phyloP scores from a whole-genome alignment of 2,329 filamentous ascomycete species.

The Fusarium hainanense region DNA sequence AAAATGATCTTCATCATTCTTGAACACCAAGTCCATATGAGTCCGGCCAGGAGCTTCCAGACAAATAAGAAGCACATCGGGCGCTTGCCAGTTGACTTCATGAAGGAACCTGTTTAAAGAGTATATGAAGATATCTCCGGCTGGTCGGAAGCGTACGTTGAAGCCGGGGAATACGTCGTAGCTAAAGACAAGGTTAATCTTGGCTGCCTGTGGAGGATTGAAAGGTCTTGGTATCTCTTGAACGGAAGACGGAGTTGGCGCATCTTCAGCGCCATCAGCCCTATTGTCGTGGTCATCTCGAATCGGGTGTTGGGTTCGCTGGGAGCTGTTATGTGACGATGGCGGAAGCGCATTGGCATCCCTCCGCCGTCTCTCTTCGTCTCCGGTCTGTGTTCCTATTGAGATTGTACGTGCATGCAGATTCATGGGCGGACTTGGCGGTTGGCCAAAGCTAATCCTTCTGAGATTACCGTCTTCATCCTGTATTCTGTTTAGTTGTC shows the following conservation, averaged over 20 bases:
- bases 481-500: neutral
- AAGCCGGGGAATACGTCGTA: slow-evolving; percentile 2
- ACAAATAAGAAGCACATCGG: neutral
- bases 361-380: neutral
- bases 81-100: neutral
- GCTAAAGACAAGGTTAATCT: neutral
- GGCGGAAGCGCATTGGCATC: neutral
- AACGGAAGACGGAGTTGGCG: neutral
- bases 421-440: accelerated
- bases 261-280: neutral
- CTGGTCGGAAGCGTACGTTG: neutral
- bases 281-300: neutral
- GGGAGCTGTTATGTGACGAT: neutral
- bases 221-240: neutral
- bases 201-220: accelerated
- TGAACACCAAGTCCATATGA: neutral
- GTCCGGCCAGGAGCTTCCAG: neutral
- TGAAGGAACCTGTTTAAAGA: neutral
- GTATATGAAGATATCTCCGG: neutral
- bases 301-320: neutral
- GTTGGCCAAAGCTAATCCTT: neutral
- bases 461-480: neutral
- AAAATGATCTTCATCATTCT: neutral
- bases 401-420: neutral
- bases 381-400: neutral